phyloP scores from a whole-genome alignment of 306 rosid genomes.

The Casuarina cunninghamiana region DNA sequence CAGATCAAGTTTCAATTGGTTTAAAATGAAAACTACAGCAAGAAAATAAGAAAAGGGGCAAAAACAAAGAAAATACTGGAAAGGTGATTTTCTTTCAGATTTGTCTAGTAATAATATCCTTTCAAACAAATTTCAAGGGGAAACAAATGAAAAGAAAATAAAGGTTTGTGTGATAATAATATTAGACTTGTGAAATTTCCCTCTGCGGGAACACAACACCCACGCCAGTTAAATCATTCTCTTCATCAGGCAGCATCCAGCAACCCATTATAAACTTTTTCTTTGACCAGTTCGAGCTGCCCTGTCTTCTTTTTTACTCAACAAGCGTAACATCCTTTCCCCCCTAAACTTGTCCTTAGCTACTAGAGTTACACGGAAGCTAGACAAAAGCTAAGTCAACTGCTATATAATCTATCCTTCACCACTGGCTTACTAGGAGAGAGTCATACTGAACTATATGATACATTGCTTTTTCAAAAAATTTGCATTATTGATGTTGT shows the following conservation, averaged over 20 bases:
- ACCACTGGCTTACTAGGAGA: not conserved
- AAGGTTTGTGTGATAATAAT: not conserved
- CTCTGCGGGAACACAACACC: not conserved
- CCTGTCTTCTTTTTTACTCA: not conserved
- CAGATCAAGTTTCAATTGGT: not conserved
- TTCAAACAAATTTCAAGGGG: not conserved
- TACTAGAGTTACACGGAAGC: too few species aligned
- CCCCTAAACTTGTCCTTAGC: not conserved
- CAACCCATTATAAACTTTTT: too few species aligned
- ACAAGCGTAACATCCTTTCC: not conserved
- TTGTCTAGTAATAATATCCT: not conserved
- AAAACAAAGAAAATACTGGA: not conserved
- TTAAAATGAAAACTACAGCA: not conserved
- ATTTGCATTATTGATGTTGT: too few species aligned
- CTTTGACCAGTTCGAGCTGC: too few species aligned
- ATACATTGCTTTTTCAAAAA: not conserved
- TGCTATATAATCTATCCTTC: not conserved
- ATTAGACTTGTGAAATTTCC: not conserved
- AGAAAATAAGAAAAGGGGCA: not conserved
- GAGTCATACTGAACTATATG: not conserved
- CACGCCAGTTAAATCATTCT: too few species aligned
- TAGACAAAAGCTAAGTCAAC: too few species aligned
- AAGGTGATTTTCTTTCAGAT: not conserved
- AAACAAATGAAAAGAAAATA: not conserved
- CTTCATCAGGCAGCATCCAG: too few species aligned